Base-by-base conservation (phyloP, 2,329 filamentous ascomycete genomes). In the Xylariales sp. region DNA sequence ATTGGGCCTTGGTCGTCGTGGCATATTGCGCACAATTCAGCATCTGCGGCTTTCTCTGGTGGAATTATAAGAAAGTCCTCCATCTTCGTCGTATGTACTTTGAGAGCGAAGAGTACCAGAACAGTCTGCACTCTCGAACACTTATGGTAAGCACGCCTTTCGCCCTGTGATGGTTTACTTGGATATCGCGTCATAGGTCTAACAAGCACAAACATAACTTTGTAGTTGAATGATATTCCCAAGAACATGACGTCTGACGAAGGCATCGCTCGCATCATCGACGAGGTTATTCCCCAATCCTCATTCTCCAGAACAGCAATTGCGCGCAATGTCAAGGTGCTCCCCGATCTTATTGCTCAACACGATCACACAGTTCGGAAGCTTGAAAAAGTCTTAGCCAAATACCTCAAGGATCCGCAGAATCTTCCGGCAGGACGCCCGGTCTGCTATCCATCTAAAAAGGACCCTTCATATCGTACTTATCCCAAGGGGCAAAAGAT, bases 251-350 rank as follows among this genome's bases (percentile, higher is more conserved):
- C 84, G 40, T 85, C 81, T 1, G 90, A 97, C 51, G 90, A 96
- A 59, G 93, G 91, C 15, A 83, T 98, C 40, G 76, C 88, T 21
- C 78, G 85, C 43, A 76, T 98, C 41, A 87, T 89, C 19, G 89
- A 96, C 46, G 70, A 81, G 43, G 75, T 93, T 27, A 86, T 83
- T 18, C 87, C 87, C 2, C 86, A 83, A 17, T 84, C 85, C 10
- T 85, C 85, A 10, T 79, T 89, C 39, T 87, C 89, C 3, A 76
- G 85, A 42, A 88, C 86, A 12, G 83, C 87, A 10, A 83, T 97
- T 51, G 90, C 88, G 17, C 81, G 93, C 46, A 96, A 97, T 52
- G 89, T 96, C 45, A 95, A 91, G 60, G 83, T 91, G 27, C 72
- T 98, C 11, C 93, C 93, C 10, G 74, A 84, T 14, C 67, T 97